phyloP scores from a whole-genome alignment of 2,329 filamentous ascomycete species.

The Beauveria medogensis region DNA sequence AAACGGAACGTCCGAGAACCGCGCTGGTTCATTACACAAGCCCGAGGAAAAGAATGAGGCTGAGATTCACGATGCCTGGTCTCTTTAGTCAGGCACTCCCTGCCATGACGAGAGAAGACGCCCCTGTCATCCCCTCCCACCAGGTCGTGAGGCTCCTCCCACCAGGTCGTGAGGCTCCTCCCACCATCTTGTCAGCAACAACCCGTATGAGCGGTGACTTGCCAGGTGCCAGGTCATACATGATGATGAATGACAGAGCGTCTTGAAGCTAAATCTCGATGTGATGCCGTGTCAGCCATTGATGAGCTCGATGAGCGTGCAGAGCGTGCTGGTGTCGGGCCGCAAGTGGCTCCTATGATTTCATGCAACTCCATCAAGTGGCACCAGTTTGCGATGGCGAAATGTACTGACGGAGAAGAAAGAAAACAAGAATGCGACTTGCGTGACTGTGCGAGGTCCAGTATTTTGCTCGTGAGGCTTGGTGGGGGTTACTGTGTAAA shows the following conservation, averaged over 20 bases:
- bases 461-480: conserved; percentile 2
- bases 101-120: neutral
- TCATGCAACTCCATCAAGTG: conserved; percentile 6
- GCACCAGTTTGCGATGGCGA: neutral
- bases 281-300: neutral
- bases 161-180: neutral
- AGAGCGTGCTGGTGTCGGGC: neutral
- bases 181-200: neutral
- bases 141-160: neutral
- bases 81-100: conserved; percentile 7
- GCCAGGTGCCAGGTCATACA: no score
- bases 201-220: neutral
- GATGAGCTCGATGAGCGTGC: neutral
- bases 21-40: neutral
- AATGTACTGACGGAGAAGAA: neutral
- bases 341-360: conserved; percentile 9
- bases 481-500: neutral
- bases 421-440: neutral
- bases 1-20: conserved; percentile 8
- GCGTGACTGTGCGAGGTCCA: conserved; percentile 1
- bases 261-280: neutral
- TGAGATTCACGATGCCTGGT: conserved; percentile 9
- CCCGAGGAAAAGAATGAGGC: conserved; percentile 4
- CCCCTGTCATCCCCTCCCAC: conserved; percentile 1
- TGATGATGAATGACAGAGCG: no score